Conservation (phyloP, 2,329 filamentous ascomycete genomes). For the Plectosphaerella sp. region DNA sequence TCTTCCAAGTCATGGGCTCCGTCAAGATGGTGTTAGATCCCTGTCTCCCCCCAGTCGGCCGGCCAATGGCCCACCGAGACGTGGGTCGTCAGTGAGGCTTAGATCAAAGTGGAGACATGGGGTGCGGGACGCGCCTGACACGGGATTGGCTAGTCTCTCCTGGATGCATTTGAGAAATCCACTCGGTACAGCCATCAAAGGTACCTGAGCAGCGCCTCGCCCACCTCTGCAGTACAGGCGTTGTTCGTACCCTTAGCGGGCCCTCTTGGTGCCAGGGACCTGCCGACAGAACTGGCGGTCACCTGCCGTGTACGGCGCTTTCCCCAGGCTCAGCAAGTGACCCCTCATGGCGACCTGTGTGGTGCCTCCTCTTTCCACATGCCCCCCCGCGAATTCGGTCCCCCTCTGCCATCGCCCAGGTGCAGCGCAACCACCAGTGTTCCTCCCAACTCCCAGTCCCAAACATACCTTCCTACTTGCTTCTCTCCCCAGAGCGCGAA, state of each 20-base stretch:
- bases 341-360: too few relatives aligned
- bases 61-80: not conserved
- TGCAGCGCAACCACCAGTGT: too few relatives aligned
- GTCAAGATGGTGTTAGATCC: not conserved
- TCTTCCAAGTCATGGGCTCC: not conserved
- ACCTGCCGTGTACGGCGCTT: conserved; percentile 2
- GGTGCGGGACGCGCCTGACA: not conserved
- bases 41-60: not conserved
- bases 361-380: too few relatives aligned
- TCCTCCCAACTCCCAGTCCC: too few relatives aligned
- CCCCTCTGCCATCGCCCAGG: too few relatives aligned
- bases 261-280: not conserved
- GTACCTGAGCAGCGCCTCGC: not conserved
- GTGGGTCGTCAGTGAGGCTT: conserved; percentile 1
- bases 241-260: too few relatives aligned
- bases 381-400: too few relatives aligned
- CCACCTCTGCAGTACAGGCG: too few relatives aligned
- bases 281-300: not conserved
- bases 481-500: too few relatives aligned
- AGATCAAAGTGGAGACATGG: conserved; percentile 1
- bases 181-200: too few relatives aligned
- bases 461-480: too few relatives aligned
- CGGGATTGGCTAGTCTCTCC: conserved; percentile 1
- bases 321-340: not conserved
- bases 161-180: conserved; percentile 1